Evolutionary conservation across 345 rosid genomes (phyloP), one percentile per base, ranked within the genome.

Genomic region (Boechera retrofracta): DNA sequence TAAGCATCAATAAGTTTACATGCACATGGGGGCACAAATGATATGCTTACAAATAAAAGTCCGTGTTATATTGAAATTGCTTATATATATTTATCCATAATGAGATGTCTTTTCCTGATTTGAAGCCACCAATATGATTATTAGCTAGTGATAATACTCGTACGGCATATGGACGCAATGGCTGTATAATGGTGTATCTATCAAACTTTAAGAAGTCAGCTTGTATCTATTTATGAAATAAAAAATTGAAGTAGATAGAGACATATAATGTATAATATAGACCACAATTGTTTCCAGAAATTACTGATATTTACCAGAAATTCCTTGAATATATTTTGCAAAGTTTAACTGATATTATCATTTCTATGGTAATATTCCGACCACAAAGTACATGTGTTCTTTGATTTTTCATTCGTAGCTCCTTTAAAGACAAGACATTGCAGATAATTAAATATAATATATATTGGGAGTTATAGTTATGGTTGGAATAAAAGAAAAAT

Each of bases 51-150:
- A 16, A 48, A 16, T 49, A 16, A 3, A 49, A 16, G 51, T 47
- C 21, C 9, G 21, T 7, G 0, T 48, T 3, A 47, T 47, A 47
- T 6, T 47, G 9, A 48, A 3, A 16, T 15, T n/a, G 51, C 51
- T 71, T 35, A 59, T 48, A 32, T 42, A 41, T 15, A 13, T 55
- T 55, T 33, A 35, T 47, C 49, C 67, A 35, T 57, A 57, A 26
- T 45, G 66, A 67, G 61, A 75, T 58, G 67, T 49, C 1, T 67
- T 67, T 47, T 47, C 67, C 42, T 41, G 15, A 73, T 73, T 16
- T 53, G 45, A 73, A 51, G 67, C 54, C 39, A 52, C 42, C 4
- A 61, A 60, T 28, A 35, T 48, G 48, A 59, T 48, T 60, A 10
- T 47, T 74, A 65, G 64, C 54, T 64, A 45, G 21, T 57, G 24